Base-by-base conservation (phyloP, 1,284 basidiomycete genomes). In the Psilocybe mexicana region DNA sequence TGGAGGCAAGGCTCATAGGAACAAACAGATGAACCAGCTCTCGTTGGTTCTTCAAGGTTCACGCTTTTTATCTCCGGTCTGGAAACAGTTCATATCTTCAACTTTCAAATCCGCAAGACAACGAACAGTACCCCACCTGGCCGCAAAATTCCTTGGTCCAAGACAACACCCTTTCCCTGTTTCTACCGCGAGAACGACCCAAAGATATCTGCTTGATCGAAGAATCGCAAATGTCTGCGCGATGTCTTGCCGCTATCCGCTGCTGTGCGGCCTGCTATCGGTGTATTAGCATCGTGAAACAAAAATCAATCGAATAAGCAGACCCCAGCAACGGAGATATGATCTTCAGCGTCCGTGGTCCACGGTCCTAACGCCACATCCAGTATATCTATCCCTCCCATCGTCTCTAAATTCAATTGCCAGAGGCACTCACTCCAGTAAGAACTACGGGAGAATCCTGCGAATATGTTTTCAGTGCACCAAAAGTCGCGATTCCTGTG, bases 371-470 rank as follows among this genome's bases (percentile, higher is more conserved):
- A 14, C 18, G 57, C 35, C 44, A 62, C 40, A 14, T 69, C 64
- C 55, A 68, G 59, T 60, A 61, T 63, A 63, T 63, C 68, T 63
- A 76, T 43, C 66, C 70, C 57, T 64, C 79, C 85, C 33, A 77
- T 77, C 55, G 74, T 77, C 59, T 84, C 79, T 14, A 88, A 74
- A 76, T 82, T 84, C 53, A 87, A 61, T 61, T 84, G 82, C 87
- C 87, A 89, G n/a, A 88, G 69, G 69, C 87, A 88, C 59, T 85
- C 83, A 43, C 79, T 74, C 87, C 86, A 88, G 59, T 86, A 83
- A 1, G 74, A 69, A 0, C 67, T 59, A 25, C 84, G 82, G 11
- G 79, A 76, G 42, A 72, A 69, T 45, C 74, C 68, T 30, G 78
- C 64, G 61, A 84, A 81, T 61, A 80, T 74, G 26, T 85, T 79